Percentiles rank a stretch among this genome's conserved stretches.
These are phyloP conservation scores for Penicillium italicum DNA, from an alignment of 2,329 filamentous ascomycete species.

Conservation along the genomic window DNA sequence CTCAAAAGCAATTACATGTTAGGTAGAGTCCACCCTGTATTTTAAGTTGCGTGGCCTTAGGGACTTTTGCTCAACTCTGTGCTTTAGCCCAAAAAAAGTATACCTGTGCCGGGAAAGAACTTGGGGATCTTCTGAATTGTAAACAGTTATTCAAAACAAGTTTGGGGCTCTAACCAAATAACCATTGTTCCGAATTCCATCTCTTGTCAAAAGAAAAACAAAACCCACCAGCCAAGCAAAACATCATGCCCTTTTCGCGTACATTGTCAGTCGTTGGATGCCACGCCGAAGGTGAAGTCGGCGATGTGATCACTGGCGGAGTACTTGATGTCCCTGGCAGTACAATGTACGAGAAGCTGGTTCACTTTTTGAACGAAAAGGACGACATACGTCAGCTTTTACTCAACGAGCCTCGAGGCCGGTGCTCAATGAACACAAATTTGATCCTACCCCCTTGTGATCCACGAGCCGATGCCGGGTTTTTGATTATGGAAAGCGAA, in stretches of 20 bases:
- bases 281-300: conserved; percentile 39
- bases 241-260: conserved; percentile 20
- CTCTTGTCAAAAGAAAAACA: neutral
- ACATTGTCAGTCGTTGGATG: conserved; percentile 25
- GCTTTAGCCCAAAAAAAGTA: neutral
- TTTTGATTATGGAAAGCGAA: conserved; percentile 48
- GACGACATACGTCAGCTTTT: conserved; percentile 44
- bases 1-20: neutral
- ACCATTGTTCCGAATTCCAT: neutral
- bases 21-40: neutral
- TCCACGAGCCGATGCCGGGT: conserved; percentile 44
- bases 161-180: neutral
- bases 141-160: neutral
- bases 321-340: conserved; percentile 43
- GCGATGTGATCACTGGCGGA: conserved; percentile 50
- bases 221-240: neutral
- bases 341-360: conserved; percentile 50
- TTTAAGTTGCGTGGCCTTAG: neutral
- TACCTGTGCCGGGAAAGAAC: neutral
- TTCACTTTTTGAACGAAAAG: conserved; percentile 41
- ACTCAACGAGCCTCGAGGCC: conserved; percentile 48
- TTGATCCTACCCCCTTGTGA: conserved; percentile 45
- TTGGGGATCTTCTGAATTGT: no score
- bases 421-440: conserved; percentile 42
- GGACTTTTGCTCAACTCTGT: neutral